Evolutionary conservation across 495 filamentous ascomycete genomes (phyloP).

Genomic region (Penicillium samsonianum): DNA sequence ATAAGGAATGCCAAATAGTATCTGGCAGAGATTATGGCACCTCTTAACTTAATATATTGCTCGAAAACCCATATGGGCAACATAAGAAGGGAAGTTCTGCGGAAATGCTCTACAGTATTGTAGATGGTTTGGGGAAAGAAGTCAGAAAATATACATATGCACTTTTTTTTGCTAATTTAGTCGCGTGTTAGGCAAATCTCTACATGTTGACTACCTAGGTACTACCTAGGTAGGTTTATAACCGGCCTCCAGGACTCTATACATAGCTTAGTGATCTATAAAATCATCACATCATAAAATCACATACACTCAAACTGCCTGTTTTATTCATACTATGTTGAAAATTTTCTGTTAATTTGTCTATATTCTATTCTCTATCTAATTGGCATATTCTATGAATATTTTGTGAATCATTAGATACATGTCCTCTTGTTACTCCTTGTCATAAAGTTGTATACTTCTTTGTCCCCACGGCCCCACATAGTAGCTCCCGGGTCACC

Average conservation of each 20-base stretch:
- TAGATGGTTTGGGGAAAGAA: neutral
- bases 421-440: no score
- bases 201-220: neutral
- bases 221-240: no score
- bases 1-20: neutral
- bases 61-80: neutral
- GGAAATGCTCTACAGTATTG: neutral
- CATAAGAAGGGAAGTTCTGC: neutral
- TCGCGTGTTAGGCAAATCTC: neutral
- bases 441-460: neutral
- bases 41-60: neutral
- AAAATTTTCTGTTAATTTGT: neutral
- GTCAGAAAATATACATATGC: no score
- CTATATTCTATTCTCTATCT: neutral
- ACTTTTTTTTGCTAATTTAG: neutral
- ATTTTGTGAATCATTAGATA: neutral
- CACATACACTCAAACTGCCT: neutral
- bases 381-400: neutral
- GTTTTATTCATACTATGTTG: neutral
- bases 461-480: conserved; percentile 16
- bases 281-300: neutral
- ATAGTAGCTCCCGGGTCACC: conserved; percentile 8
- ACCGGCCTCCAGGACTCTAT: no score
- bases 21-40: neutral
- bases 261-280: neutral